Base-by-base conservation (phyloP, 495 filamentous ascomycete species). In the Penicillium dipodomyicola region DNA sequence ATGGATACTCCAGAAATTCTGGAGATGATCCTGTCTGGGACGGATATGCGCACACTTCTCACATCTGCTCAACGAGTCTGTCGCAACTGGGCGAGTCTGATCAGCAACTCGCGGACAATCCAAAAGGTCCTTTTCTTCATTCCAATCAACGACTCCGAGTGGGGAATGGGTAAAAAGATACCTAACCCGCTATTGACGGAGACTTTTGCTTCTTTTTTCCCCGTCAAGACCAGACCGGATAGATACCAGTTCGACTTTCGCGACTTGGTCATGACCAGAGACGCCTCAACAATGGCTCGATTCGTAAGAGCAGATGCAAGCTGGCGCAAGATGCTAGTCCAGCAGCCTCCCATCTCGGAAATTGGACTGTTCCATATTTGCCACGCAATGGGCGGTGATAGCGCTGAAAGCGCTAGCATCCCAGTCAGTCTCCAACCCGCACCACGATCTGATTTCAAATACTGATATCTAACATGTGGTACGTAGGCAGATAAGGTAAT, bases 111-210 rank as follows among this genome's bases (percentile, higher is more conserved):
- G n/a, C 60, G 23, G 10, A 35, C 46, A 2, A 32, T 63, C 19
- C 56, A 63, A 45, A 54, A 63, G 17, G 32, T 35, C 3, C 56
- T 63, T 19, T 63, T 56, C 47, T 59, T 59, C 52, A 59, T 22
- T 19, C 57, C 57, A 14, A 54, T 55, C 50, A 55, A 45, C 7
- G 35, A 54, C 3, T 55, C 45, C 39, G 43, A 54, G 44, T 40
- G 40, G 39, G 52, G 44, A 5, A 1, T 10, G 5, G 25, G n/a
- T 30, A n/a, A 29, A 51, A 55, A 37, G 25, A 25, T 23, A 12
- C 17, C 15, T 7, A 59, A 55, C 29, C 57, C 45, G 17, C 46
- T 59, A 11, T 45, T 55, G 10, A n/a, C 39, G 4, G 51, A 49
- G 39, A 23, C 12, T 4, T 59, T 59, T 15, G 51, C 51, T 29